These are phyloP conservation scores for Vachellia collinsii DNA, from an alignment of 306 rosid species.

Conservation along the genomic window DNA sequence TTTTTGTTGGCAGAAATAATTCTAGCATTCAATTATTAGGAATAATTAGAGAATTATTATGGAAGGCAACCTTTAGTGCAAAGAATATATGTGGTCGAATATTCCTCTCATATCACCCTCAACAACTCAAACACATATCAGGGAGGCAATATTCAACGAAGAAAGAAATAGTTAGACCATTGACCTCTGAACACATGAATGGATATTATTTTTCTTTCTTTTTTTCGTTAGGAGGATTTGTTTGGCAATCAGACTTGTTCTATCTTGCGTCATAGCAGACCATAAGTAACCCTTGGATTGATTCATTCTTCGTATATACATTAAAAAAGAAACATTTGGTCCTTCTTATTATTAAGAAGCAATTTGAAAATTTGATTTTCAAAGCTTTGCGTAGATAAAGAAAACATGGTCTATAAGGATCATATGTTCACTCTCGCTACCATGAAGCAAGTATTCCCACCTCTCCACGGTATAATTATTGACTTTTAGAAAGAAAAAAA, in stretches of 20 bases:
- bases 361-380: background rate
- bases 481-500: no score
- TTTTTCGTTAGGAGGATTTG: no score
- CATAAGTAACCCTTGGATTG: background rate
- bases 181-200: background rate
- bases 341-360: background rate
- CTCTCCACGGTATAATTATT: no score
- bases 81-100: constrained; percentile 25
- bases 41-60: constrained; percentile 1
- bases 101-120: constrained; percentile 28
- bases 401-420: no score
- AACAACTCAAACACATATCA: background rate
- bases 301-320: background rate
- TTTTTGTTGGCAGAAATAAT: background rate
- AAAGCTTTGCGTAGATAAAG: background rate
- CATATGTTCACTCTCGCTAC: background rate
- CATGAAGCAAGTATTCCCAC: no score
- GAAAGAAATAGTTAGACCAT: background rate
- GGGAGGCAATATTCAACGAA: background rate
- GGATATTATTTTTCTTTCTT: no score
- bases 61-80: constrained; percentile 20
- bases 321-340: background rate
- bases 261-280: background rate
- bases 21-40: background rate
- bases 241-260: background rate